Base-by-base conservation (phyloP, 345 rosid genomes). In the Melastoma malabathricum region DNA sequence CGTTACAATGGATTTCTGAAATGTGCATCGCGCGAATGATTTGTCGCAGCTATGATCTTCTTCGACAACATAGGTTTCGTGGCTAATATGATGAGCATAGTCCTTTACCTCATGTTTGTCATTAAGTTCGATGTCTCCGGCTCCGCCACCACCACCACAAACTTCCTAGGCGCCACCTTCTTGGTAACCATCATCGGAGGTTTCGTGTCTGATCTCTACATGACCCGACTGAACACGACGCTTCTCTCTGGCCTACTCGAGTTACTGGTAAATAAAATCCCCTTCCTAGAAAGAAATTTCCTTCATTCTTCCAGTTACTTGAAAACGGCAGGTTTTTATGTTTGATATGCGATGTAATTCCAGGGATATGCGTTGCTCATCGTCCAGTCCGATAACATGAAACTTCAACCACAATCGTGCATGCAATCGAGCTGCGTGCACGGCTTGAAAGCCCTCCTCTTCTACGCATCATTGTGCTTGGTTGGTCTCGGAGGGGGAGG, bases 31-130 rank as follows among this genome's bases (percentile, higher is more conserved):
- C 3, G 49, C n/a, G n/a, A n/a, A 19, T 54, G 58, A 15, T 5
- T 54, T 17, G 34, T 47, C n/a, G 34, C 64, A 62, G 72, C 50
- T 13, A 67, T 62, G 59, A 67, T 67, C 60, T 18, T 55, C 27
- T 51, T 67, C 46, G 72, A 67, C 47, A 67, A 58, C 67, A 58
- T 67, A 15, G 67, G 71, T 8, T 62, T 67, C 43, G 72, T 67
- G 48, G 72, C 67, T 12, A 67, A 62, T 60, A 62, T 67, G 64
- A 57, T 41, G 18, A 62, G 67, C 63, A 12, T 67, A 53, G 63
- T 67, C 5, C 45, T 62, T 44, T 62, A 67, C 54, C 58, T 67
- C 67, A 48, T 58, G 54, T 44, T 18, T 9, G 46, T 58, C 46
- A 56, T 69, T 48, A 59, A 69, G 54, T 64, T 64, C 6, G 57